Evolutionary conservation across 768 basidiomycete genomes (phyloP).

Genomic region (Boletellus emodensis): DNA sequence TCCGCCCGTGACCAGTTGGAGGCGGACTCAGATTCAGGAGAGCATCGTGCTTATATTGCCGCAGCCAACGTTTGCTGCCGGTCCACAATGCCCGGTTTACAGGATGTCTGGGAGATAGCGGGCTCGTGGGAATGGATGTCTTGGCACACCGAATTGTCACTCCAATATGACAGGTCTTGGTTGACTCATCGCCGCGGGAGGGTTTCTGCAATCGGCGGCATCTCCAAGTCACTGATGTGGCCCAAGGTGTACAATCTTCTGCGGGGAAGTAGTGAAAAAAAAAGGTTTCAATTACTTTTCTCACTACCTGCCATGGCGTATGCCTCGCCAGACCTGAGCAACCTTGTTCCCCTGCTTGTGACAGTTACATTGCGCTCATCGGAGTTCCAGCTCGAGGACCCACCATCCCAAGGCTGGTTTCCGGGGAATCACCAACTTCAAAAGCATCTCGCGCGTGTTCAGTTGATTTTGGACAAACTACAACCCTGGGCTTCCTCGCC

Average conservation of each 20-base stretch:
- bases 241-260: slow-evolving; percentile 28
- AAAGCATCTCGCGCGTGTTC: background rate
- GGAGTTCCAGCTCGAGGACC: slow-evolving; percentile 4
- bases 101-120: slow-evolving; percentile 3
- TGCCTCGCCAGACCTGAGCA: background rate
- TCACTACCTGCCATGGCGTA: slow-evolving; percentile 32
- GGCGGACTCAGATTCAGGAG: background rate
- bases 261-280: slow-evolving; percentile 5
- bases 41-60: slow-evolving; percentile 16
- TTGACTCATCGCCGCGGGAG: slow-evolving; percentile 8
- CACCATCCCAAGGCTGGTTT: no score
- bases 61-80: slow-evolving; percentile 7
- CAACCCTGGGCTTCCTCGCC: background rate
- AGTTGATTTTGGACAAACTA: background rate
- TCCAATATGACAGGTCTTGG: slow-evolving; percentile 30
- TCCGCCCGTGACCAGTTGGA: slow-evolving; percentile 4
- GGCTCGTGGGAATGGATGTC: slow-evolving; percentile 6
- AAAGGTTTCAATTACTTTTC: slow-evolving; percentile 27
- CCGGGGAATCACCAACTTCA: slow-evolving; percentile 13
- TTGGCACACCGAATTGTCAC: slow-evolving; percentile 1
- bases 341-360: slow-evolving; percentile 25
- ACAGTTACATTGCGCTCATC: slow-evolving; percentile 22
- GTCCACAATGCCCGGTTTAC: background rate
- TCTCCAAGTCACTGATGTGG: no score
- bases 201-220: no score